Evolutionary conservation across 176 grass and related monocot species (phyloP).

Genomic region (Oryza punctata): DNA sequence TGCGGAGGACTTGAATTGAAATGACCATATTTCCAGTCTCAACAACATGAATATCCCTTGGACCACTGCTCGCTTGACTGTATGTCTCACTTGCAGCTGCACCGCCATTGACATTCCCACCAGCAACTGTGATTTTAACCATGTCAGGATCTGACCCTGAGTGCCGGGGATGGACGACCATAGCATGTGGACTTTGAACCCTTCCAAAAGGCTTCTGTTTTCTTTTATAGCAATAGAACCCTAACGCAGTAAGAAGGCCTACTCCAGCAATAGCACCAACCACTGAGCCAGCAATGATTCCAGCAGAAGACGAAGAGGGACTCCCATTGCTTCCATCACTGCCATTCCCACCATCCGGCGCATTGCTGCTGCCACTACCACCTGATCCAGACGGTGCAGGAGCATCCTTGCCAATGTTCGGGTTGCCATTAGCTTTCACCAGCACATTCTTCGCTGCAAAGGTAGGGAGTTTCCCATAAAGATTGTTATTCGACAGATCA

Average conservation of each 20-base stretch:
- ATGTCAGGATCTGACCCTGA: conserved; percentile 81
- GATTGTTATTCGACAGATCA: conserved; percentile 75
- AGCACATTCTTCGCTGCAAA: conserved; percentile 51
- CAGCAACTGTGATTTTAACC: conserved; percentile 77
- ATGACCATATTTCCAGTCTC: conserved; percentile 97
- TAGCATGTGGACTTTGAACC: conserved; percentile 83
- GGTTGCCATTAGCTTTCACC: conserved; percentile 55
- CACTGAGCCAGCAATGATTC: conserved; percentile 68
- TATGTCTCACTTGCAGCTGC: conserved; percentile 46
- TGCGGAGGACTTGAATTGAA: conserved; percentile 92
- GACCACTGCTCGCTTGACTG: conserved; percentile 56
- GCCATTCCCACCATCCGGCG: background rate
- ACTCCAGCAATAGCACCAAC: conserved; percentile 52
- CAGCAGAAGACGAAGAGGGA: conserved; percentile 43
- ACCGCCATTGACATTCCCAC: conserved; percentile 46
- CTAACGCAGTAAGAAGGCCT: conserved; percentile 55
- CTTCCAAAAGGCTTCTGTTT: conserved; percentile 70
- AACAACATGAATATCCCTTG: conserved; percentile 73
- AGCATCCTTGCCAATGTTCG: conserved; percentile 65
- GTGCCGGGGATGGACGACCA: conserved; percentile 75
- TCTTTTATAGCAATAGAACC: conserved; percentile 79
- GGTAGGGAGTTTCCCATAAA: conserved; percentile 64
- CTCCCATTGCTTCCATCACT: conserved; percentile 13
- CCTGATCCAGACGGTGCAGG: conserved; percentile 34
- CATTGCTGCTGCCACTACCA: background rate